phyloP scores from a whole-genome alignment of 768 basidiomycete genomes.

The Leccinum boreale region DNA sequence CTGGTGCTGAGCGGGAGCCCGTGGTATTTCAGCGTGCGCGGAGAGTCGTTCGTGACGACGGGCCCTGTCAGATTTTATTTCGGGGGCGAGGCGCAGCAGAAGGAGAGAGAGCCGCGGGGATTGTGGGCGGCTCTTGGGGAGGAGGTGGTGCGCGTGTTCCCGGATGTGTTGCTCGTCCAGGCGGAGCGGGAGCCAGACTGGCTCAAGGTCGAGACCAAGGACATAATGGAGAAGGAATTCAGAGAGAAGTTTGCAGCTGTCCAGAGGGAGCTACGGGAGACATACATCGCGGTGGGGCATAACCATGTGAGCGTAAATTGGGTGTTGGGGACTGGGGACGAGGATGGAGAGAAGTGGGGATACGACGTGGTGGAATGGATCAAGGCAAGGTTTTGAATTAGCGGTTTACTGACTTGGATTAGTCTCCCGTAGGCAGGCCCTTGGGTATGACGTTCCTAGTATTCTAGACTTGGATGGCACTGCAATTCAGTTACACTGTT shows the following conservation, averaged over 20 bases:
- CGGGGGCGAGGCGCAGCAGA: slow-evolving; percentile 42
- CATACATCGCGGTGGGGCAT: slow-evolving; percentile 46
- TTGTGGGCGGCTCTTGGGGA: slow-evolving; percentile 38
- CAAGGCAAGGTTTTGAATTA: slow-evolving; percentile 15
- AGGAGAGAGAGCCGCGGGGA: slow-evolving; percentile 38
- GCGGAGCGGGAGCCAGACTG: slow-evolving; percentile 53
- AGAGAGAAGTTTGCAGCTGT: slow-evolving; percentile 32
- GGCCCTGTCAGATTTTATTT: slow-evolving; percentile 28
- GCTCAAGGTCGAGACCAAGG: slow-evolving; percentile 34
- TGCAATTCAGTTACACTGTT: neutral
- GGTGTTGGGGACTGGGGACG: slow-evolving; percentile 50
- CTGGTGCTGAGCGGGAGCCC: slow-evolving; percentile 45
- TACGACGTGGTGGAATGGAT: slow-evolving; percentile 42
- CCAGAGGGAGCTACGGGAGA: slow-evolving; percentile 18
- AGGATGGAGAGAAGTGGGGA: slow-evolving; percentile 59
- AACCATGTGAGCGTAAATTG: slow-evolving; percentile 61
- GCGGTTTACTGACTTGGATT: neutral
- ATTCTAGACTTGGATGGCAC: no score
- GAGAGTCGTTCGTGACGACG: slow-evolving; percentile 22
- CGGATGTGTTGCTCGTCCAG: slow-evolving; percentile 46
- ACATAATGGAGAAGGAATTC: slow-evolving; percentile 39
- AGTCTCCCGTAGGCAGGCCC: no score
- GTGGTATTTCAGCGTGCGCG: slow-evolving; percentile 36
- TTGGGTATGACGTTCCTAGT: no score
- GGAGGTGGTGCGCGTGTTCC: slow-evolving; percentile 37